Conservation (phyloP, 2,329 filamentous ascomycete species). For the Aspergillus pseudoterreus region DNA sequence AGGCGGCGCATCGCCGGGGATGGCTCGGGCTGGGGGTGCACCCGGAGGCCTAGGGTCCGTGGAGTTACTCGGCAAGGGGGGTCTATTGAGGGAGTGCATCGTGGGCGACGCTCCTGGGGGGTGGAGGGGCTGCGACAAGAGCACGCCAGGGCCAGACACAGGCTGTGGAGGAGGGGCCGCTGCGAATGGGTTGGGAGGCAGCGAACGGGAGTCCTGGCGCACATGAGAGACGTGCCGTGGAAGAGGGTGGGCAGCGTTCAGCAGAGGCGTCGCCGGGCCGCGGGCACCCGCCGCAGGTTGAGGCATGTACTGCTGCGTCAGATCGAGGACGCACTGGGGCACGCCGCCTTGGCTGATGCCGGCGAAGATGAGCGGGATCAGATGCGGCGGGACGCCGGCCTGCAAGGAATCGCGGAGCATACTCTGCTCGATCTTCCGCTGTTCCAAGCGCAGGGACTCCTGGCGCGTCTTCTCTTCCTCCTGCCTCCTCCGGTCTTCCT, state of each 20-base stretch:
- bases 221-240: conserved; percentile 19
- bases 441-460: conserved; percentile 66
- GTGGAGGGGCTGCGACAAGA: conserved; percentile 24
- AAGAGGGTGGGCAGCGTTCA: conserved; percentile 17
- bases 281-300: conserved; percentile 25
- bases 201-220: conserved; percentile 17
- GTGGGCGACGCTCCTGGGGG: conserved; percentile 11
- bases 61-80: conserved; percentile 17
- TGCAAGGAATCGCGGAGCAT: conserved; percentile 67
- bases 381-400: conserved; percentile 67
- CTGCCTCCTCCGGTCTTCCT: conserved; percentile 63
- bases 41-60: conserved; percentile 11
- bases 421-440: conserved; percentile 67
- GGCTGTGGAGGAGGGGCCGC: conserved; percentile 17
- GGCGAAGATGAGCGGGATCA: conserved; percentile 72
- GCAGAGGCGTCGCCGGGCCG: conserved; percentile 16
- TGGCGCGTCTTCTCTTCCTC: conserved; percentile 67
- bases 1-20: conserved; percentile 41
- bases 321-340: conserved; percentile 61
- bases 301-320: conserved; percentile 63
- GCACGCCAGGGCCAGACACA: conserved; percentile 13
- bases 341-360: conserved; percentile 64
- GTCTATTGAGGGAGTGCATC: conserved; percentile 9
- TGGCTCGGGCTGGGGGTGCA: conserved; percentile 29
- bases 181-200: conserved; percentile 34